Conservation (phyloP, 2,329 filamentous ascomycete species). For the Periconia macrospinosa region DNA sequence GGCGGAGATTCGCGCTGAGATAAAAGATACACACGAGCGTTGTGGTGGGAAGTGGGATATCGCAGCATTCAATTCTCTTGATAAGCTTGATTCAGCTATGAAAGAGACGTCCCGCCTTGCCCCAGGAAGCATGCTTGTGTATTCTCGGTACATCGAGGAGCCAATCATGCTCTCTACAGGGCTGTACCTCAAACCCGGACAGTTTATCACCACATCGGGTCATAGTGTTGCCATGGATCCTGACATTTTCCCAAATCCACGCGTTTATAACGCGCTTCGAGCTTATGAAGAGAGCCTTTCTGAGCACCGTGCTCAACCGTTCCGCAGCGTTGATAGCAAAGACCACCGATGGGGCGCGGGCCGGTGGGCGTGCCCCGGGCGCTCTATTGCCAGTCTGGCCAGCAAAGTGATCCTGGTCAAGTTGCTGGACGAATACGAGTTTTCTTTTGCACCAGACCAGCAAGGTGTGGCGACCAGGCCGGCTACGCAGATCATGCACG, state of each 20-base stretch:
- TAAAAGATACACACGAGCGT: background rate
- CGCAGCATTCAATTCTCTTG: background rate
- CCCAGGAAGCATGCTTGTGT: conserved; percentile 5
- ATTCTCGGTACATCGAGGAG: conserved; percentile 4
- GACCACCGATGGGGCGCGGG: conserved; percentile 9
- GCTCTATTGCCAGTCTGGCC: conserved; percentile 2
- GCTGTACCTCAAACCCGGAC: conserved; percentile 4
- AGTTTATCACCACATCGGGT: conserved; percentile 3
- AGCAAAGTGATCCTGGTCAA: conserved; percentile 6
- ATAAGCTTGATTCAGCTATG: conserved; percentile 9
- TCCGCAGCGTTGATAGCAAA: conserved; percentile 2
- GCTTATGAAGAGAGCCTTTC: background rate
- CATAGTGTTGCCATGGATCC: background rate
- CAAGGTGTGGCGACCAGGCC: background rate
- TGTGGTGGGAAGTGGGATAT: background rate
- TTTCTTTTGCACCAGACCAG: background rate
- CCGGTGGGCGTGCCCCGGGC: conserved; percentile 5
- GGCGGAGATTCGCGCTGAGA: conserved; percentile 8
- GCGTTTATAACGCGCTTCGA: background rate
- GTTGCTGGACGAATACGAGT: conserved; percentile 9
- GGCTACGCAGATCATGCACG: conserved; percentile 1
- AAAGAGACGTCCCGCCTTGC: conserved; percentile 9
- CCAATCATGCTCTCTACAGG: conserved; percentile 4
- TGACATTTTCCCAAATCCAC: background rate
- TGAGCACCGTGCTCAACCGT: conserved; percentile 4